Conservation (phyloP, 352 stramenopile genomes). For the Globisporangium radiosum region DNA sequence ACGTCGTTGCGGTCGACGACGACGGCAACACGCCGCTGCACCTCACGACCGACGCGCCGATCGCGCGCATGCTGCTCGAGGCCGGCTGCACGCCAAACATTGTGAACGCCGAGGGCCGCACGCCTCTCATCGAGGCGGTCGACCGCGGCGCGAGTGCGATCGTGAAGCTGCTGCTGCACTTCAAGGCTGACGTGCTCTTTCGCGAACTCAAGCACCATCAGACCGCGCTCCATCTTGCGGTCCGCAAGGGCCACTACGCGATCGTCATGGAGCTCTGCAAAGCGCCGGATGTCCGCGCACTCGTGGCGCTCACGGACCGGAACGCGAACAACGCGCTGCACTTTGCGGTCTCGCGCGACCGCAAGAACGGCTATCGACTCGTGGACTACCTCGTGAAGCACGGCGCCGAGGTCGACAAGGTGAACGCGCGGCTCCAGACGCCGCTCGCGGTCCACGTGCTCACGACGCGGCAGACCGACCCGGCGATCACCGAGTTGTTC, state of each 20-base stretch:
- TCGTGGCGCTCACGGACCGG: constrained; percentile 70
- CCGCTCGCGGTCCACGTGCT: constrained; percentile 81
- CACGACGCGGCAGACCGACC: constrained; percentile 79
- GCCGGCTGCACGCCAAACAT: constrained; percentile 81
- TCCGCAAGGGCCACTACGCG: constrained; percentile 80
- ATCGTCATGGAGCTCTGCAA: constrained; percentile 86
- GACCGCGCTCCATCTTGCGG: constrained; percentile 72
- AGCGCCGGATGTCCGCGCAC: constrained; percentile 44
- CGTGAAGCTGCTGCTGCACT: constrained; percentile 72
- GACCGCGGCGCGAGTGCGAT: constrained; percentile 67
- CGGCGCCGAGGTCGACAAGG: constrained; percentile 73
- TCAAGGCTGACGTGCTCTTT: constrained; percentile 83
- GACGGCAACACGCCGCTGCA: constrained; percentile 84
- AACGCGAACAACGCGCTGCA: constrained; percentile 84
- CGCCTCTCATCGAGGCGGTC: constrained; percentile 71
- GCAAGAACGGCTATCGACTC: constrained; percentile 74
- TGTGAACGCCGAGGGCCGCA: constrained; percentile 73
- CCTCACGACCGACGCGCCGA: constrained; percentile 68
- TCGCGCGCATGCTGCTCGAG: constrained; percentile 75
- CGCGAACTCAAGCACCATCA: constrained; percentile 83
- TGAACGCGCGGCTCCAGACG: constrained; percentile 76
- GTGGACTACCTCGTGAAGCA: constrained; percentile 84
- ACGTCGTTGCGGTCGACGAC: constrained; percentile 71
- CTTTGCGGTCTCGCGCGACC: constrained; percentile 75
- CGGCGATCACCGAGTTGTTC: constrained; percentile 72